Base-by-base conservation (phyloP, 2,329 filamentous ascomycete genomes). In the Epicoccum nigrum region DNA sequence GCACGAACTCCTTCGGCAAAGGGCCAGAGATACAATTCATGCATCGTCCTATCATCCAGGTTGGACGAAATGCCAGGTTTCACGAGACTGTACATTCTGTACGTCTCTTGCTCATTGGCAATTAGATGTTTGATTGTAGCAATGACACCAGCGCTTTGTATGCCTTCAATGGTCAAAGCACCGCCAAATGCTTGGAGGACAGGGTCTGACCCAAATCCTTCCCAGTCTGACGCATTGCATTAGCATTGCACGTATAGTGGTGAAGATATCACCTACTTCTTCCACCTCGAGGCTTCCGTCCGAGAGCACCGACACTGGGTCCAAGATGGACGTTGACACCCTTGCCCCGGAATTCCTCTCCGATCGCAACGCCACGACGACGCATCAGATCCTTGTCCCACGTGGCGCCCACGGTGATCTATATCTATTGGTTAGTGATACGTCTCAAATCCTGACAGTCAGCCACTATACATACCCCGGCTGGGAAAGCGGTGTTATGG, bases 1-100 rank as follows among this genome's bases (percentile, higher is more conserved):
- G 88, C 88, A 38, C 83, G 83, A 13, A 96, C 80, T 16, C 86
- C 86, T 62, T 95, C 88, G 3, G 86, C 87, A 68, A 96, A 96
- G 0, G 91, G 92, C 90, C 90, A 96, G 0, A 87, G 80, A 63
- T 96, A 96, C 1, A 96, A 75, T 72, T 92, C 88, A 66, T 91
- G 88, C 58, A 90, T 71, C 0, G 87, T 86, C 27, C 88, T 79
- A 64, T 91, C 89, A 55, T 90, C 89, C 20, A 95, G 83, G 63
- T 95, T 94, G 38, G 72, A 72, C 5, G 70, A 73, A 27, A 71
- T 69, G 2, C 69, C 72, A 2, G 68, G 64, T 39, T 73, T 69
- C 25, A 69, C 58, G 3, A 66, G 55, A 47, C 54, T 75, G 63
- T 64, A 82, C 81, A 73, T 73, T 20, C 72, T 57, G 64, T 83